These are phyloP conservation scores for Coemansia sp. DNA, from an alignment of 192 early-diverging fungal species.

Conservation along the genomic window DNA sequence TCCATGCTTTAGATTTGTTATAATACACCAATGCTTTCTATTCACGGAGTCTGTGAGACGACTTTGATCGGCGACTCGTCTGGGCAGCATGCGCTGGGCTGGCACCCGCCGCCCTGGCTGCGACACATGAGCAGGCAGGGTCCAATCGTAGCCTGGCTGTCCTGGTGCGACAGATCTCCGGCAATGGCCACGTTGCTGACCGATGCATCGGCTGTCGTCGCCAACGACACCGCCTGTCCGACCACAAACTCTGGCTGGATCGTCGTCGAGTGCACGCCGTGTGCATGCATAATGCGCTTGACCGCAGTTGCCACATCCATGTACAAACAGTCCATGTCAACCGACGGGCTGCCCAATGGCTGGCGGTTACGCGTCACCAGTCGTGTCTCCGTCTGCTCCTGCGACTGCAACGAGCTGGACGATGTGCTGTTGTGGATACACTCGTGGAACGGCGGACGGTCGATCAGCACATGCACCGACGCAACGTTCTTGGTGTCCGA, in stretches of 20 bases:
- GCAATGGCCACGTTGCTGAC: conserved; percentile 45
- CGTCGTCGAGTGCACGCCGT: conserved; percentile 85
- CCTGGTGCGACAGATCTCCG: conserved; percentile 9
- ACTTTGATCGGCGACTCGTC: conserved; percentile 49
- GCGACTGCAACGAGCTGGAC: conserved; percentile 15
- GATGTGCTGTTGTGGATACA: conserved; percentile 53
- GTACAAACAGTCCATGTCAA: conserved; percentile 61
- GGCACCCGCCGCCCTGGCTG: conserved; percentile 19
- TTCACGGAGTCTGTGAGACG: conserved; percentile 8
- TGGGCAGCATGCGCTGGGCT: conserved; percentile 51
- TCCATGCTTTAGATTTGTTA: conserved; percentile 21
- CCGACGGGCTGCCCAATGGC: conserved; percentile 16
- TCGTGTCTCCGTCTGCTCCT: conserved; percentile 23
- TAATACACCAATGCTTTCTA: conserved; percentile 6
- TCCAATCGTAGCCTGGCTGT: conserved; percentile 36
- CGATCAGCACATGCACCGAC: conserved; percentile 76
- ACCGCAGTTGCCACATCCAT: conserved; percentile 70
- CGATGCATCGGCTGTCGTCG: conserved; percentile 19
- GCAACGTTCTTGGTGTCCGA: conserved; percentile 80
- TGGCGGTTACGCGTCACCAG: conserved; percentile 32
- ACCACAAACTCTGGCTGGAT: conserved; percentile 88
- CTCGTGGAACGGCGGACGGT: conserved; percentile 47
- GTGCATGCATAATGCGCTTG: conserved; percentile 73
- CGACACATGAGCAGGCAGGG: conserved; percentile 46
- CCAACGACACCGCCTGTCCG: conserved; percentile 40